phyloP scores from a whole-genome alignment of 2,329 filamentous ascomycete genomes.

The Fusarium marasasianum region DNA sequence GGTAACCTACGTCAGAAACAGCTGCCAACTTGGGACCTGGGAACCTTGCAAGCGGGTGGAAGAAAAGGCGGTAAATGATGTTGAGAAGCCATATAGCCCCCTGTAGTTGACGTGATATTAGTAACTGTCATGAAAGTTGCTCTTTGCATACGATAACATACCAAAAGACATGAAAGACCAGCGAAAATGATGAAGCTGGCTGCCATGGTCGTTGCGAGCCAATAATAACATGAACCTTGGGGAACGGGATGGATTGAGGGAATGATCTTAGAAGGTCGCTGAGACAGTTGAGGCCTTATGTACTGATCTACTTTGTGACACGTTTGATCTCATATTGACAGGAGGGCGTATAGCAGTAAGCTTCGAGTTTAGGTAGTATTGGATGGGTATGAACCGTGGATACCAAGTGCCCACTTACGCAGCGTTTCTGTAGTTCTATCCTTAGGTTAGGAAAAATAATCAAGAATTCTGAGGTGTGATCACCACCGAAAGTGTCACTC shows the following conservation, averaged over 20 bases:
- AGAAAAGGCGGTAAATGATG: neutral
- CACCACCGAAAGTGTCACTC: too few species aligned
- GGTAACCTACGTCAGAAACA: neutral
- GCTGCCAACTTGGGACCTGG: neutral
- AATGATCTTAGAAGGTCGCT: neutral
- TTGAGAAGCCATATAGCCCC: neutral
- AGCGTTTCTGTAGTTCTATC: too few species aligned
- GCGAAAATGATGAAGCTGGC: neutral
- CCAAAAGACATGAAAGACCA: neutral
- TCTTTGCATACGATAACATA: neutral
- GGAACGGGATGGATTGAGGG: too few species aligned
- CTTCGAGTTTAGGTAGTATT: too few species aligned
- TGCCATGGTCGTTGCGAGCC: neutral
- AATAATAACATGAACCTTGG: neutral
- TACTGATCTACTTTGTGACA: neutral
- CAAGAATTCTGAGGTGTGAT: too few species aligned
- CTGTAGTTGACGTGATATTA: neutral
- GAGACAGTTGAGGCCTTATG: neutral
- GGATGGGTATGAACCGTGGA: too few species aligned
- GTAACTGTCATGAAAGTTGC: fast-evolving
- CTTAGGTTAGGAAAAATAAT: fast-evolving
- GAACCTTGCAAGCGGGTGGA: neutral
- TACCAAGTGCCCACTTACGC: too few species aligned
- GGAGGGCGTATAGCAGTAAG: neutral
- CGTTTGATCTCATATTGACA: neutral